Conservation (phyloP, 352 stramenopile species). For the Halophytophthora polymorphica region DNA sequence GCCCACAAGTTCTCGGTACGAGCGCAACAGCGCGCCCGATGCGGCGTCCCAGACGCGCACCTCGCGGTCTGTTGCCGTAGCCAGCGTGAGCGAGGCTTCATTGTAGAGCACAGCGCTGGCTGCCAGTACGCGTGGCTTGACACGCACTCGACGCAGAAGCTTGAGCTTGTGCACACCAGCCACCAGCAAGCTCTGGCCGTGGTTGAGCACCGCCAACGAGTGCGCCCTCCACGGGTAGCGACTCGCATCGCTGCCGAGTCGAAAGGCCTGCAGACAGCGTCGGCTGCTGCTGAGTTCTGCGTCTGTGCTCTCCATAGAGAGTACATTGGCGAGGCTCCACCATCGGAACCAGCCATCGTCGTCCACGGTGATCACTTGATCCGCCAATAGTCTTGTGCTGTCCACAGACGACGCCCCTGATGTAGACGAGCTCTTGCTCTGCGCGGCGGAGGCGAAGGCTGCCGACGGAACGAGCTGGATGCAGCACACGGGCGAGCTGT, state of each 20-base stretch:
- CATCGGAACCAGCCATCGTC: conserved; percentile 84
- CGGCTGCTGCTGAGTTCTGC: conserved; percentile 44
- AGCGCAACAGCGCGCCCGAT: conserved; percentile 49
- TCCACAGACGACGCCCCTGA: conserved; percentile 3
- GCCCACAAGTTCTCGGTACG: conserved; percentile 45
- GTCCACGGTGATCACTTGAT: conserved; percentile 75
- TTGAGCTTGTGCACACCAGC: conserved; percentile 71
- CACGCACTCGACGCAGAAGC: conserved; percentile 55
- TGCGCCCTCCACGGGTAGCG: conserved; percentile 70
- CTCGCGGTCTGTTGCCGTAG: conserved; percentile 67
- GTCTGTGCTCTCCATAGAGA: conserved; percentile 63
- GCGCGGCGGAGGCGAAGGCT: conserved; percentile 20
- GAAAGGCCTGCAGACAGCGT: conserved; percentile 66
- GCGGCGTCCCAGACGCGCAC: conserved; percentile 70
- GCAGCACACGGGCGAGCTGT: conserved; percentile 61
- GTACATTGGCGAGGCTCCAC: conserved; percentile 68
- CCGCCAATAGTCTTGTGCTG: conserved; percentile 29
- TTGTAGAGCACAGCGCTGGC: conserved; percentile 72
- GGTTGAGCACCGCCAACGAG: conserved; percentile 56
- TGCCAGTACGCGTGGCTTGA: conserved; percentile 56
- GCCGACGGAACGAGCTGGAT: conserved; percentile 60
- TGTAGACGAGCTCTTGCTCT: conserved; percentile 16
- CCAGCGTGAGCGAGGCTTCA: conserved; percentile 56
- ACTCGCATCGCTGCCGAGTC: conserved; percentile 52
- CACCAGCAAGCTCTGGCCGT: conserved; percentile 56